Evolutionary conservation across 2,329 filamentous ascomycete species (phyloP), one percentile per base, ranked within the genome.

Genomic region (Xylariaceae sp.): DNA sequence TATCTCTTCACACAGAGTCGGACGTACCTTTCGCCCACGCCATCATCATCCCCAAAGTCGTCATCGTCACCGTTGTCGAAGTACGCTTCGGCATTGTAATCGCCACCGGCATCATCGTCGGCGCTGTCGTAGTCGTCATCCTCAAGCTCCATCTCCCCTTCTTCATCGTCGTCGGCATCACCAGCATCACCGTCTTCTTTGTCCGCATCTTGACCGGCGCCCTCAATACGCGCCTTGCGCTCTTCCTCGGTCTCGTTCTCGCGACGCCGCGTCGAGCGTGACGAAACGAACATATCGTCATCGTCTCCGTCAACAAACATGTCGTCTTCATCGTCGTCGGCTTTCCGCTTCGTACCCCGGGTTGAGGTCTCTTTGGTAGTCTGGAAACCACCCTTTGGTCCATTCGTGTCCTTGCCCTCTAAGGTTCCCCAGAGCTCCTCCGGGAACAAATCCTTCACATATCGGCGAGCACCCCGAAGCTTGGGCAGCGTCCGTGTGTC

Each of bases 81-180:
- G 72, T 85, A 85, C 8, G 77, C 77, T 66, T 86, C 83, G 2
- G 83, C 83, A 50, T 85, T 80, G 67, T 86, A 86, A 61, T 85
- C 83, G 6, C 83, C 82, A 1, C 80, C 83, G 53, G 82, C 81
- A 59, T 84, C 81, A 57, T 85, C 83, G 52, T 85, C 75, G 39
- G 71, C 73, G 7, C 73, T 62, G 5, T 64, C 78, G 53, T 82
- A 80, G 18, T 82, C 80, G 34, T 82, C 80, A 30, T 75, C 74
- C 48, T 76, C 73, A 4, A 74, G 72, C 53, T 71, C 65, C 60
- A 72, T 71, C 47, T 73, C 77, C 39, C 80, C 80, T 15, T 78
- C 73, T 5, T 80, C 80, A 5, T 80, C 80, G 1, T 80, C 77
- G 50, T 75, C 72, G 7, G 68, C 68, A 2, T 75, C 75, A 13